Conservation (phyloP, 2,329 filamentous ascomycete species). For the Cladophialophora immunda region DNA sequence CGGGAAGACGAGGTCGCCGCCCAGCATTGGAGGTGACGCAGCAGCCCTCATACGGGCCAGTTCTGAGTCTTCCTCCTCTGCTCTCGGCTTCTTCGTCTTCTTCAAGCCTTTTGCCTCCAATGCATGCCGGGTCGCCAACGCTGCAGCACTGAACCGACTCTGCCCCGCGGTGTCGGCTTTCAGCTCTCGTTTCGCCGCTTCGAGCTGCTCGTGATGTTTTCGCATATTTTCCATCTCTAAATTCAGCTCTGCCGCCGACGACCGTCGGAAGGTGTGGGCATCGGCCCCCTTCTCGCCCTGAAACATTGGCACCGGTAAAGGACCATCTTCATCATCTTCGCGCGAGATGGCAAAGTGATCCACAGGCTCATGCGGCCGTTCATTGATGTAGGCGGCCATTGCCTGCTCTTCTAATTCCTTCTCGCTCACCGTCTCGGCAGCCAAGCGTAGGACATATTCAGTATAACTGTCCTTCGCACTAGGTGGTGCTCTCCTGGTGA, state of each 20-base stretch:
- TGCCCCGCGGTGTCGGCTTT: constrained; percentile 46
- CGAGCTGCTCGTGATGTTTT: constrained; percentile 73
- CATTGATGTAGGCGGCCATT: constrained; percentile 59
- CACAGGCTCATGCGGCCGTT: constrained; percentile 56
- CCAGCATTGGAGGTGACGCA: constrained; percentile 84
- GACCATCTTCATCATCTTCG: constrained; percentile 45
- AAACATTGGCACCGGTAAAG: constrained; percentile 40
- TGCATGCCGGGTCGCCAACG: constrained; percentile 42
- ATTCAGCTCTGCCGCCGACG: constrained; percentile 58
- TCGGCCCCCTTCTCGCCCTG: constrained; percentile 43
- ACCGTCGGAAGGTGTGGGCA: constrained; percentile 49
- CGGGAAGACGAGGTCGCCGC: constrained; percentile 80
- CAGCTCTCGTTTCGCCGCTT: constrained; percentile 57
- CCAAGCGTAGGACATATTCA: constrained; percentile 79
- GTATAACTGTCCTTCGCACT: constrained; percentile 72
- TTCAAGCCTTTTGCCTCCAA: constrained; percentile 33
- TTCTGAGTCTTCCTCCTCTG: constrained; percentile 41
- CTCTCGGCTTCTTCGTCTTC: constrained; percentile 34
- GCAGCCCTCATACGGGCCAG: constrained; percentile 66
- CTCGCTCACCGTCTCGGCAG: constrained; percentile 76
- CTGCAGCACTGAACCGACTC: constrained; percentile 46
- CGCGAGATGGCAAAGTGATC: constrained; percentile 57
- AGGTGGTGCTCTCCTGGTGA: constrained; percentile 42
- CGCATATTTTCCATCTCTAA: constrained; percentile 87
- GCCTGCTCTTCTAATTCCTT: constrained; percentile 76